Evolutionary conservation across 345 rosid species (phyloP).

Genomic region (Sisymbrium altissimum): DNA sequence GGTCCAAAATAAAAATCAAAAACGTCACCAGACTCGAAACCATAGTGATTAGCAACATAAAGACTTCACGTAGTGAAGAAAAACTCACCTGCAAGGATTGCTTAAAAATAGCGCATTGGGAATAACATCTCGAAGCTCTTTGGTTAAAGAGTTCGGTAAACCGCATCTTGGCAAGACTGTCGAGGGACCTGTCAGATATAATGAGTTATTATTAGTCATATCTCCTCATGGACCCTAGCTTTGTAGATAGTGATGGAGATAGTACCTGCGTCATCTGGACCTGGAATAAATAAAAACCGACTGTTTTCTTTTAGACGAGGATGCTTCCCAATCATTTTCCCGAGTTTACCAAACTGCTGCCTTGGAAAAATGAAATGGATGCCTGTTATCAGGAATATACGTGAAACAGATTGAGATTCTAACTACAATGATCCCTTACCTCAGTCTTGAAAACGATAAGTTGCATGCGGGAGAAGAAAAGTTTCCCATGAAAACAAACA

Average conservation of each 20-base stretch:
- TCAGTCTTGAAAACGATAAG: constrained; percentile 68
- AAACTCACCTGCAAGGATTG: constrained; percentile 95
- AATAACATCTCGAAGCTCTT: constrained; percentile 61
- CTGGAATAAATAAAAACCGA: constrained; percentile 86
- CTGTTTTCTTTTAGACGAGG: constrained; percentile 72
- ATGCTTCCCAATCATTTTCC: constrained; percentile 69
- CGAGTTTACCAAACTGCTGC: constrained; percentile 75
- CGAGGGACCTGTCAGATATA: constrained; percentile 66
- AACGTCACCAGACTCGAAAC: too few species aligned
- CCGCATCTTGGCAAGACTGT: constrained; percentile 73
- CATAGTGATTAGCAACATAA: too few species aligned
- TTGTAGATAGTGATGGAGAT: constrained; percentile 9
- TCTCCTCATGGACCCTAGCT: background rate
- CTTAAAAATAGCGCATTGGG: constrained; percentile 84
- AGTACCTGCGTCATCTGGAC: constrained; percentile 93
- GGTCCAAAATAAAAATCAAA: too few species aligned
- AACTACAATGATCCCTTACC: constrained; percentile 42
- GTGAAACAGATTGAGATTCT: background rate
- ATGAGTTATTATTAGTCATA: constrained; percentile 22
- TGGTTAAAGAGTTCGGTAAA: constrained; percentile 70
- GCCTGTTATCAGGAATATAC: constrained; percentile 1
- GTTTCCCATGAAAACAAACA: constrained; percentile 96
- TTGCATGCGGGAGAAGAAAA: constrained; percentile 83
- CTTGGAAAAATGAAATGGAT: constrained; percentile 32
- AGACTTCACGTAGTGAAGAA: too few species aligned